Base-by-base conservation (phyloP, 1,139 yeast species). In the Diutina mesorugosa region DNA sequence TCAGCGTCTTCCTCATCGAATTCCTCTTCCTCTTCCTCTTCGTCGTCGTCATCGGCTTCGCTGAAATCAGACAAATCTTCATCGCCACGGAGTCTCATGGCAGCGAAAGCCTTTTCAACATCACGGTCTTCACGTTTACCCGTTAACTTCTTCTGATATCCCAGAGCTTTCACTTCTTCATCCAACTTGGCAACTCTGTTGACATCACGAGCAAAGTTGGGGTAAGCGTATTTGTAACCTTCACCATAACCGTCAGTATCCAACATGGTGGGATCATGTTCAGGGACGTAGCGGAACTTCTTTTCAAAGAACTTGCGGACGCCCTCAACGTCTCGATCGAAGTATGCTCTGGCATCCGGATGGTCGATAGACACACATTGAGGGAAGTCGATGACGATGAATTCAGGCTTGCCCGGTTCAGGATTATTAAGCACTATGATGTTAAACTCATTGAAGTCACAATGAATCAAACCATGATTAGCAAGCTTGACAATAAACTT, bases 371-470 rank as follows among this genome's bases (percentile, higher is more conserved):
- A 89, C 28, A 93, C 88, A 83, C 97, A 91, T 71, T 93, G 99
- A 5, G 99, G 99, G 76, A 93, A 93, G 77, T 93, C 99, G 64
- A 93, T 93, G 30, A 93, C 96, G 29, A 90, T 86, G 56, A 69
- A 72, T 58, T 83, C 87, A 56, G 79, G 79, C 35, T 72, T 64
- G 51, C 69, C 76, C 47, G 77, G 78, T 9, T 78, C 81, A 52
- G 79, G 80, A 53, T 78, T 74, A 61, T 85, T 84, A 57, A 88
- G 77, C 52, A 95, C 87, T 78, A 93, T 88, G 62, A 93, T 90
- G 69, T 93, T 93, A 71, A 93, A 93, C 69, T 93, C 99, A 69
- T 93, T 93, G 70, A 86, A 93, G 74, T 93, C 99, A 77, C 99
- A 91, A 71, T 93, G 99, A 59, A 93, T 91, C 60, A 93, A 76